Conservation (phyloP, 805 yeast genomes). For the Zygosaccharomyces lentus region DNA sequence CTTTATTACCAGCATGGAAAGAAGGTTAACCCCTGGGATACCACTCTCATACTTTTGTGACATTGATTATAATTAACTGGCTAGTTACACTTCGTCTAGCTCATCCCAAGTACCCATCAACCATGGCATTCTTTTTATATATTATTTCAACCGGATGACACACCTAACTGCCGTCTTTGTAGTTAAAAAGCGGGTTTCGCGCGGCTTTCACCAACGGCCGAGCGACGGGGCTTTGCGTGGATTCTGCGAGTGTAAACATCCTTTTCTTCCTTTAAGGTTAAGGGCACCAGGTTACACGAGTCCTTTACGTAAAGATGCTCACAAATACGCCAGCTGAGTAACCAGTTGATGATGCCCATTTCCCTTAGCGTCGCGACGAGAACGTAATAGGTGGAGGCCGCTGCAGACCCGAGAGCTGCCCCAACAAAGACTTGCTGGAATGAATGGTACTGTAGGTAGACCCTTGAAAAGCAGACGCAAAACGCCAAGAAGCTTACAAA, state of each 20-base stretch:
- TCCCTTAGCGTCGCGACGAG: conserved; percentile 54
- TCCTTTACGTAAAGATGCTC: conserved; percentile 55
- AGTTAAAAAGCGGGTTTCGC: neutral
- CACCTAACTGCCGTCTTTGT: neutral
- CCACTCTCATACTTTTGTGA: neutral
- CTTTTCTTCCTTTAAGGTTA: conserved; percentile 46
- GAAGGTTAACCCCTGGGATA: neutral
- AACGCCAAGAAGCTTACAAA: conserved; percentile 29
- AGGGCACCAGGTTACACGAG: conserved; percentile 47
- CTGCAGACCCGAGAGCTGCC: conserved; percentile 50
- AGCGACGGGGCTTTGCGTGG: neutral
- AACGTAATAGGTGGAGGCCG: conserved; percentile 57
- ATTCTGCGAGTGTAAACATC: conserved; percentile 32
- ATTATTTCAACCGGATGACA: neutral
- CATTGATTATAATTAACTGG: neutral
- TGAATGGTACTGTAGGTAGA: conserved; percentile 75
- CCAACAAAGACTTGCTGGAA: conserved; percentile 73
- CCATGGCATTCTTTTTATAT: neutral
- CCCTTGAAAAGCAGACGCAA: conserved; percentile 62
- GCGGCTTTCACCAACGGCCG: neutral
- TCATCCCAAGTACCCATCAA: neutral
- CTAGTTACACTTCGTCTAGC: neutral
- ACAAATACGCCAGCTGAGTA: conserved; percentile 54
- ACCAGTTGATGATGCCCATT: conserved; percentile 62
- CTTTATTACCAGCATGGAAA: neutral